Evolutionary conservation across 306 rosid genomes (phyloP).

Genomic region (Acacia acuminata): DNA sequence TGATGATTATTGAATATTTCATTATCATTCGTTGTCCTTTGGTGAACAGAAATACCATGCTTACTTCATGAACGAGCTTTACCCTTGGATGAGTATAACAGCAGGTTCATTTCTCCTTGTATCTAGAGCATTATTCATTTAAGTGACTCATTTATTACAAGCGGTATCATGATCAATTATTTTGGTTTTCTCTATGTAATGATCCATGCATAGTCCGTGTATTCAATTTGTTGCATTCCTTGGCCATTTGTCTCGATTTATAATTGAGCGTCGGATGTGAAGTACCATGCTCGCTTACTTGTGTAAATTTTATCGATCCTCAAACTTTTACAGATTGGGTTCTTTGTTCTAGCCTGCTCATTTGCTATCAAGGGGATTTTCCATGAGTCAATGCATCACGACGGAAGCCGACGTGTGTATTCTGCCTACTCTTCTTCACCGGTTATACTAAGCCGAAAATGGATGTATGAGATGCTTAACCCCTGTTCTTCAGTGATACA

Average conservation of each 20-base stretch:
- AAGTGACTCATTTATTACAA: conserved; percentile 3
- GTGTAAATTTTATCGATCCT: conserved; percentile 19
- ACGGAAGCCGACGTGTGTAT: too few species aligned
- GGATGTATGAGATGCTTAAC: too few species aligned
- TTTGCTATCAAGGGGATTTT: conserved; percentile 65
- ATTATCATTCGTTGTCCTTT: conserved; percentile 24
- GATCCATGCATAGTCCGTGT: conserved; percentile 4
- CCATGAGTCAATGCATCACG: conserved; percentile 47
- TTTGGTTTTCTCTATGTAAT: background rate
- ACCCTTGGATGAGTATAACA: conserved; percentile 72
- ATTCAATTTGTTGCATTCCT: conserved; percentile 17
- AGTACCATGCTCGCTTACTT: background rate
- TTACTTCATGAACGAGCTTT: conserved; percentile 85
- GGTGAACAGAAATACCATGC: conserved; percentile 82
- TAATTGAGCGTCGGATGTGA: background rate
- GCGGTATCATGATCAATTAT: background rate
- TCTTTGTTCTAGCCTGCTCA: conserved; percentile 70
- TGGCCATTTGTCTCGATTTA: conserved; percentile 2
- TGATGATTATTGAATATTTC: background rate
- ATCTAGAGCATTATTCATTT: background rate
- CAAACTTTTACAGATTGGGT: conserved; percentile 61
- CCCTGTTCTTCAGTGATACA: too few species aligned
- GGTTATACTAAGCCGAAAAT: too few species aligned
- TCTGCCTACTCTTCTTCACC: too few species aligned
- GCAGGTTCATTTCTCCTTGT: conserved; percentile 67